Base-by-base conservation (phyloP, 1,284 basidiomycete genomes). In the Marasmius sp. region DNA sequence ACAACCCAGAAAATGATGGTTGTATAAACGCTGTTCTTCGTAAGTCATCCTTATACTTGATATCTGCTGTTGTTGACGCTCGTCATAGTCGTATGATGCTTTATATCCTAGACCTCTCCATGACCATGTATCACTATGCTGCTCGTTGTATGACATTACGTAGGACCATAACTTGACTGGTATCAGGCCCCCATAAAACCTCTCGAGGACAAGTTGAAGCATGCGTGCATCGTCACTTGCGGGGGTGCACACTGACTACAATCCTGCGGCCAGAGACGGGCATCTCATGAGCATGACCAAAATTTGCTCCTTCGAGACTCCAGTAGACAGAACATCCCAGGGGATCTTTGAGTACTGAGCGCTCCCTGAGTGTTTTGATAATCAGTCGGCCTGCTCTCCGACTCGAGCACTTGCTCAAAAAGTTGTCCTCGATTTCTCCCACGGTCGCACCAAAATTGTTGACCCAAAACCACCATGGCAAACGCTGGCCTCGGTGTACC, bases 1-100 rank as follows among this genome's bases (percentile, higher is more conserved):
- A 97, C 80, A 96, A 95, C 75, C 94, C 94, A 37, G 95, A 97
- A 79, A 93, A 95, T 68, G 95, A 97, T 71, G 95, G 95, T n/a
- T 97, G 94, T 73, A 91, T 97, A 73, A 97, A 97, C 72, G 91
- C 94, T 60, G 92, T 97, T 50, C 87, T 97, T 49, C 86, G 93
- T 92, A 75, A 68, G 91, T 84, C 47, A 45, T 66, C 51, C 64
- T 38, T 43, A 20, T 36, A 22, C 18, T 8, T 11, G 12, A 12
- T 43, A 5, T 45, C 45, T 41, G 18, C 54, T 9, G 27, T 36
- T 43, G 12, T 58, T 36, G 41, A 37, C 48, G 39, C 14, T 38
- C n/a, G 48, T 57, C 66, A 16, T 58, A 80, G 79, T 80, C 59
- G 77, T 79, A 64, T 80, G 64, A 77, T 68, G 47, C 57, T 43